Base-by-base conservation (phyloP, 1,139 yeast genomes). In the Ogataea hybrid region DNA sequence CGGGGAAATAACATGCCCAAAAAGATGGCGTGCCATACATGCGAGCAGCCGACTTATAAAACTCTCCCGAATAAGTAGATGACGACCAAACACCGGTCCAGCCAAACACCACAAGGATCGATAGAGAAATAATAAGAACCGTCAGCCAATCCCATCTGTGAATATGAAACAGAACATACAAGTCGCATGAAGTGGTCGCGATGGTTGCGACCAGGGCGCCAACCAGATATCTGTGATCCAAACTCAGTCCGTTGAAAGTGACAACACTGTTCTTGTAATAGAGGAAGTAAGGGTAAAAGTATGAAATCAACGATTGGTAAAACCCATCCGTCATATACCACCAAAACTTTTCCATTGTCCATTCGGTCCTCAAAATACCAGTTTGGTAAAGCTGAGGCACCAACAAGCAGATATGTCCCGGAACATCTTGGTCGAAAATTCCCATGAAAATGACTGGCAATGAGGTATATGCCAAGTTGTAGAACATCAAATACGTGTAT, bases 61-160 rank as follows among this genome's bases (percentile, higher is more conserved):
- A 82, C 54, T 85, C 95, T 5, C 70, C 75, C 42, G 92, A 73
- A 39, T 68, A 65, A 11, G 70, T 51, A 6, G 77, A 62, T 15
- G 84, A 68, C 1, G 96, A 79, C 90, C 96, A 92, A 37, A 90
- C 71, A 38, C 96, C 96, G 1, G 96, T 81, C 97, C 97, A 90
- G 44, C 79, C 81, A 62, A 79, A 85, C 37, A 88, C 71, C 37
- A 89, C 58, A 46, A 89, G 57, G 43, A 80, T 75, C 6, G 96
- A 85, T 32, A 90, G 58, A 8, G 68, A 67, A 44, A 79, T 77
- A 56, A 87, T 73, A 41, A 85, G 59, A 15, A 73, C 54, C 4
- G 90, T 79, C 42, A 88, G 68, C 95, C 95, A 88, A 65, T 92
- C 98, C 98, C 98, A 92, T 59, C 95, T 75, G 60, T 80, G 80